Base-by-base conservation (phyloP, 202 grass and related monocot genomes). In the Bolboschoenoplectus hybrid region DNA sequence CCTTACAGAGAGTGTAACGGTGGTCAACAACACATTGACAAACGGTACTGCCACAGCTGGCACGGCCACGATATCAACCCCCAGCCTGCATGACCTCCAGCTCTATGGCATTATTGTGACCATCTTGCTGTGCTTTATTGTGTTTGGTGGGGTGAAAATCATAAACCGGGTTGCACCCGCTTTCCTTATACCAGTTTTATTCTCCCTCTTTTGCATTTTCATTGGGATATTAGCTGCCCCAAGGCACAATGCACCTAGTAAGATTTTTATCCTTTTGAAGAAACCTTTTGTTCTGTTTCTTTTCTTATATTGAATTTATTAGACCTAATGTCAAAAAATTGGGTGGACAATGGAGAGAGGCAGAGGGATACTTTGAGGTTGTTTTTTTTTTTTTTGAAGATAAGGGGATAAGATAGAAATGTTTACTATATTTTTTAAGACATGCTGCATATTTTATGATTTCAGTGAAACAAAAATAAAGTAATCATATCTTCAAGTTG, bases 141-240 rank as follows among this genome's bases (percentile, higher is more conserved):
- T 99, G 57, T 99, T 99, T 87, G 97, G 97, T 82, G 97, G 97
- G 88, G 97, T 99, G 57, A 99, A 99, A 87, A 99, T 99, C 36
- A 99, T 99, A 71, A 99, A 99, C 77, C 93, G 89, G 85, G 97
- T 99, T 63, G 97, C 97, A 52, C 93, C 97, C 63, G 97, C 97
- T 84, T 93, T 99, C 84, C 86, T 99, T 84, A 85, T 99, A 86
- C 93, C 97, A 13, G 93, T 99, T 19, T 94, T 99, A 34, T 93
- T 99, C 88, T 99, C 97, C 32, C 79, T 99, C 35, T 80, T 94
- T 75, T 99, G 97, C 89, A 99, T 99, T 86, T 99, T 94, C 84
- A 87, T 97, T 85, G 93, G 97, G 82, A 91, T 94, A 47, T 99
- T 99, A 53, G 89, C 91, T 87, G 97, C 97, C 82, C 93, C 97